Evolutionary conservation across 257 asterid genomes (phyloP).

Genomic region (Solanum rostratum): DNA sequence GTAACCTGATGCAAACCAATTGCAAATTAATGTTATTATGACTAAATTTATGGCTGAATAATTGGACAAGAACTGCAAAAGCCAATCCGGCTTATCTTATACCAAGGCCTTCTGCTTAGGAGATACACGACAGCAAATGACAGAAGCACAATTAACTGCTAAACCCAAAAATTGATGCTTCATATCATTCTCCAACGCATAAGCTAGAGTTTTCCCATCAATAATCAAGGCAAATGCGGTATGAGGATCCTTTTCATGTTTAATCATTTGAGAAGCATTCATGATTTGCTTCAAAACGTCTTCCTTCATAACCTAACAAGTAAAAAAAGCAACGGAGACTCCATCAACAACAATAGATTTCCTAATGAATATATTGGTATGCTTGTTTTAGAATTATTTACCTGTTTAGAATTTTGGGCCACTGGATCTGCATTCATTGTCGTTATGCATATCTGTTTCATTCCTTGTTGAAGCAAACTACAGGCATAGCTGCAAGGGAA

Average conservation of each 20-base stretch:
- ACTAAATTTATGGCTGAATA: neutral
- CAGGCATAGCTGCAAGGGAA: conserved; percentile 63
- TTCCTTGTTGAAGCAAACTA: conserved; percentile 97
- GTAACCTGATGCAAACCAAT: conserved; percentile 51
- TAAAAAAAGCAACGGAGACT: conserved; percentile 1
- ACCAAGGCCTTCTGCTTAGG: conserved; percentile 98
- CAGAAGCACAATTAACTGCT: conserved; percentile 92
- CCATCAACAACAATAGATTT: neutral
- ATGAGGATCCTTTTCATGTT: conserved; percentile 77
- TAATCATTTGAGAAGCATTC: conserved; percentile 67
- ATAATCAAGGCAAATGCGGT: conserved; percentile 94
- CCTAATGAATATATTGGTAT: neutral
- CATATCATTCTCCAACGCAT: conserved; percentile 77
- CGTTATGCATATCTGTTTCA: conserved; percentile 77
- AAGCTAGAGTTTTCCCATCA: conserved; percentile 81
- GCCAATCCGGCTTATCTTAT: conserved; percentile 6
- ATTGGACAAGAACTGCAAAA: neutral
- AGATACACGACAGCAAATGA: conserved; percentile 98
- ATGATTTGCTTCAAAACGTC: conserved; percentile 66
- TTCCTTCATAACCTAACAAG: conserved; percentile 49
- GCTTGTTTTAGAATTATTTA: conserved; percentile 12
- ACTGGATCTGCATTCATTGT: conserved; percentile 25
- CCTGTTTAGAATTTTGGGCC: conserved; percentile 51
- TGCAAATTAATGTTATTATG: neutral
- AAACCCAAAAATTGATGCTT: conserved; percentile 65